Base-by-base conservation (phyloP, 2,329 filamentous ascomycete species). In the Phialemoniopsis sp. region DNA sequence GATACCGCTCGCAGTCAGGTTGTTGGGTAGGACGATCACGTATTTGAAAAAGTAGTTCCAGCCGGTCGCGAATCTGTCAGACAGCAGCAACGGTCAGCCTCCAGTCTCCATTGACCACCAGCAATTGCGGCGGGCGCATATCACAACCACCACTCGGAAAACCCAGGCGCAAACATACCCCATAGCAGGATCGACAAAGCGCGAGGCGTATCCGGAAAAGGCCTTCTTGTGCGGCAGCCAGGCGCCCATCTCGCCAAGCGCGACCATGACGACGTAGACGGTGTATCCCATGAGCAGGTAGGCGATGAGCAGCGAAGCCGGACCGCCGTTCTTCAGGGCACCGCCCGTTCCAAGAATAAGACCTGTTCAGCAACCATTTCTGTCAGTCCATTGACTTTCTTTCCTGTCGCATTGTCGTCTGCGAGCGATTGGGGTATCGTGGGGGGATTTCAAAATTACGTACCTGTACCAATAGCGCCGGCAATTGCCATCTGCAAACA, bases 181-280 rank as follows among this genome's bases (percentile, higher is more conserved):
- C 44, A 58, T 50, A n/a, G 55, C 52, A 16, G 56, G 54, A 52
- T 85, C 80, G 47, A 73, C 73, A 60, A 82, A 85, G 37, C 81
- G 71, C 32, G 73, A 68, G 16, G 80, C 80, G 47, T 83, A 85
- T 35, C 78, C 78, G 33, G 78, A 76, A 54, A 85, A 85, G 43
- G 78, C 78, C 53, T 76, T 76, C 39, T 75, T 68, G 42, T 78
- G 61, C 13, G 81, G 81, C 26, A 85, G 58, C 75, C 76, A 84
- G 31, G 80, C 71, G 17, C 79, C 80, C 79, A 85, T 85, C 52
- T 85, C 81, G 36, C 79, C 80, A n/a, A 85, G 70, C 32, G 76
- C 77, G 38, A 75, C 75, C 78, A 84, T 82, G 43, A 85, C 79
- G 17, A 82, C 59, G 57, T 78, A 85, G 42, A 59, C 51, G 40